Evolutionary conservation across 768 basidiomycete genomes (phyloP).

Genomic region (Pleurotus tuoliensis): DNA sequence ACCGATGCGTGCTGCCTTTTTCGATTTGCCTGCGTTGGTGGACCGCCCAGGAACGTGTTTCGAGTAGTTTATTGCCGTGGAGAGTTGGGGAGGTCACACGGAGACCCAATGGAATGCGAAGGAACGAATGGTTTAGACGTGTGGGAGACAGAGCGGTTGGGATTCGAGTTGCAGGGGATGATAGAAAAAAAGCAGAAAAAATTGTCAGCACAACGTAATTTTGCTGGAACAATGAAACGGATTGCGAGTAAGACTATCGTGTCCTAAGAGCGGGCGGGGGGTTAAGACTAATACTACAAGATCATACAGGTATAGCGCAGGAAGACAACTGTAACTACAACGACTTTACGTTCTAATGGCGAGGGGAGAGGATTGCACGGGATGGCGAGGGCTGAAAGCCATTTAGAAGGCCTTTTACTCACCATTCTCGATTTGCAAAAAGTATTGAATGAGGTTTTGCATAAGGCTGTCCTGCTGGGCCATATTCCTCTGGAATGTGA

Average conservation of each 20-base stretch:
- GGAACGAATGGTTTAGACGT: neutral
- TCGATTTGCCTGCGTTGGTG: conserved; percentile 5
- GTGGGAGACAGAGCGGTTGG: too few relatives aligned
- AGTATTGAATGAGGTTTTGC: conserved; percentile 79
- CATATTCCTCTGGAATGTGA: conserved; percentile 68
- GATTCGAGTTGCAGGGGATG: neutral
- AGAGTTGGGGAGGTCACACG: neutral
- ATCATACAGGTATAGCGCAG: neutral
- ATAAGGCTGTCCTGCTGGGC: conserved; percentile 83
- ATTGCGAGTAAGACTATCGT: too few relatives aligned
- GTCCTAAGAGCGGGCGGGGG: too few relatives aligned
- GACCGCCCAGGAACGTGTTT: too few relatives aligned
- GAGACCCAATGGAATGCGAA: neutral
- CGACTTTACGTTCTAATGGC: neutral
- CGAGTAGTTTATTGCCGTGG: neutral
- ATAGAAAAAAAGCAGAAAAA: neutral
- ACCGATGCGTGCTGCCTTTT: conserved; percentile 1
- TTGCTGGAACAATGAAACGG: too few relatives aligned
- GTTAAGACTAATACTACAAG: too few relatives aligned
- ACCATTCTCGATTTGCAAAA: conserved; percentile 63
- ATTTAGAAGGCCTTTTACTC: conserved; percentile 20
- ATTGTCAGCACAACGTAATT: neutral
- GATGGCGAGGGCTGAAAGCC: neutral
- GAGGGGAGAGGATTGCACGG: too few relatives aligned
- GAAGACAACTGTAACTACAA: neutral